Evolutionary conservation across 495 filamentous ascomycete genomes (phyloP).

Genomic region (Aspergillus wentii): DNA sequence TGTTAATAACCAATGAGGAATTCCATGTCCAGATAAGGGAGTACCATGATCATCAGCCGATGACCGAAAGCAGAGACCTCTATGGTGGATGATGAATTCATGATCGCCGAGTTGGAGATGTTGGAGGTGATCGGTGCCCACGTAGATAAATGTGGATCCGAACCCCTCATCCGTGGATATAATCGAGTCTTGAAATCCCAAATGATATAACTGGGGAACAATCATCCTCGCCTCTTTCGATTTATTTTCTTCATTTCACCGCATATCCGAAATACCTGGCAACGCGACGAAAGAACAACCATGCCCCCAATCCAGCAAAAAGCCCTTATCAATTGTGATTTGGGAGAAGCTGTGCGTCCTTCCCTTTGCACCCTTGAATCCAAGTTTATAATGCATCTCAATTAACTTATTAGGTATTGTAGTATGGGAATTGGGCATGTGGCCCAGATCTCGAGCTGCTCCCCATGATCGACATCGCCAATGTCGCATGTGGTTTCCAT

Average conservation of each 20-base stretch:
- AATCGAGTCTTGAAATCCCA: neutral
- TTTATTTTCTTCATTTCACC: neutral
- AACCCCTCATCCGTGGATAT: conserved; percentile 3
- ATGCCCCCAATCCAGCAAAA: conserved; percentile 44
- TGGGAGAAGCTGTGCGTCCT: conserved; percentile 38
- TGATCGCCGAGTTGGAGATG: conserved; percentile 1
- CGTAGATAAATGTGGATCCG: conserved; percentile 3
- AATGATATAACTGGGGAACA: neutral
- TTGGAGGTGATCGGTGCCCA: conserved; percentile 2
- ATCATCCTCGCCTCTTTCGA: too few species aligned
- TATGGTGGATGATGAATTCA: neutral
- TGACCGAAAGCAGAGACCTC: too few species aligned
- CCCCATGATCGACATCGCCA: conserved; percentile 55
- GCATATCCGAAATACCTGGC: too few species aligned
- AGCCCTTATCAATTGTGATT: conserved; percentile 48
- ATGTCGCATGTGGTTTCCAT: conserved; percentile 60
- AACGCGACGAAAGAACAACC: neutral
- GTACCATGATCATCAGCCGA: too few species aligned
- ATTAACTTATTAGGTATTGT: neutral
- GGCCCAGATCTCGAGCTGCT: conserved; percentile 56
- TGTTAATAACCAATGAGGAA: conserved; percentile 1
- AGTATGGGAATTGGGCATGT: conserved; percentile 40
- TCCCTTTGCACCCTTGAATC: too few species aligned
- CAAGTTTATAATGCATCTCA: too few species aligned
- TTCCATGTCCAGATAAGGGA: too few species aligned